A percentile compares a stretch with the other conserved stretches of the same genome.
These are phyloP conservation scores for Massariosphaeria phaeospora DNA, from an alignment of 495 filamentous ascomycete genomes.

Conservation along the genomic window DNA sequence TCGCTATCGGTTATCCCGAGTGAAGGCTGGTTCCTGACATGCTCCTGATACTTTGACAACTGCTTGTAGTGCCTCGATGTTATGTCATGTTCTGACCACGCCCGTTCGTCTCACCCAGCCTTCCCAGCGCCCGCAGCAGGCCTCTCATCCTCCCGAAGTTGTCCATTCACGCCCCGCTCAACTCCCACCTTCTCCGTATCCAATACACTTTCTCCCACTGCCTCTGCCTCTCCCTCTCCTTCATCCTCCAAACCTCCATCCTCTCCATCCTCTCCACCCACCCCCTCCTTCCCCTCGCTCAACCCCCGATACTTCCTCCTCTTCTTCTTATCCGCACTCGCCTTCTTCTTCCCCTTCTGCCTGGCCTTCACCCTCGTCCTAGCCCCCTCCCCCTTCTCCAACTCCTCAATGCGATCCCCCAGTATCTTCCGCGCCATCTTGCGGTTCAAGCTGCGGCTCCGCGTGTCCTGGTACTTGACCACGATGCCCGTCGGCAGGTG, in stretches of 20 bases:
- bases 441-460: constrained; percentile 81
- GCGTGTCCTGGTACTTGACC: constrained; percentile 86
- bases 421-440: constrained; percentile 76
- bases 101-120: not conserved
- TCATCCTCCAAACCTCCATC: constrained; percentile 2
- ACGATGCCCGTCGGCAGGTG: constrained; percentile 86
- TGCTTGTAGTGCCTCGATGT: no score
- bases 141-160: not conserved
- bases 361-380: constrained; percentile 53
- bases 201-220: not conserved
- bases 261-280: constrained; percentile 39
- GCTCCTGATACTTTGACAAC: no score
- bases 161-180: no score
- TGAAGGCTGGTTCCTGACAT: no score
- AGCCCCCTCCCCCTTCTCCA: constrained; percentile 56
- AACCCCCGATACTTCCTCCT: constrained; percentile 60
- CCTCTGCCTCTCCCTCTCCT: not conserved
- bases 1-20: no score
- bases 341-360: constrained; percentile 57
- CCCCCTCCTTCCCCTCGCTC: constrained; percentile 44
- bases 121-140: not conserved
- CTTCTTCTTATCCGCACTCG: constrained; percentile 60
- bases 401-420: constrained; percentile 68
- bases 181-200: not conserved
- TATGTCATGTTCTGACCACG: no score